Base-by-base conservation (phyloP, 73 alveolate species). In the Paramecium octaurelia region DNA sequence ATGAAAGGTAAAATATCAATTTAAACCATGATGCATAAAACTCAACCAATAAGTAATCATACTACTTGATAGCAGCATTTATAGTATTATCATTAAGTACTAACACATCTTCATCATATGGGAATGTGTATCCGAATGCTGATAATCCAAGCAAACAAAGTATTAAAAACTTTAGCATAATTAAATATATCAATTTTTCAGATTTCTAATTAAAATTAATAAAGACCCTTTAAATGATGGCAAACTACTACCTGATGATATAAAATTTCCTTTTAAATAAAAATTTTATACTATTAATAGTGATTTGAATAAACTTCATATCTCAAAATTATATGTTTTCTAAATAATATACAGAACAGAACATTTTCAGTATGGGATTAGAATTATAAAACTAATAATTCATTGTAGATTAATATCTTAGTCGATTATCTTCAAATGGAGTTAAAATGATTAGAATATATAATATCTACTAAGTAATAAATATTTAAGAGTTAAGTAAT, bases 51-150 rank as follows among this genome's bases (percentile, higher is more conserved):
- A 80, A 31, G 57, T 44, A 80, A 80, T 80, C 91, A 80, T 11
- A 80, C 38, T 43, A 38, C 50, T 80, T 80, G 34, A 80, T 46
- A 21, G 91, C 91, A 23, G 91, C 91, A 80, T 80, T 80, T 43
- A 80, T 43, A 46, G 21, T 80, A 48, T 43, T 48, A 46, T 80
- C 91, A 80, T 80, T 80, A 38, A 80, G 75, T 80, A 80, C 91
- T 11, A 80, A 23, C 31, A 80, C 91, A 80, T 80, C 91, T 44
- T 76, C 91, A 80, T 80, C 91, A 80, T 80, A 80, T 10, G 54
- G 23, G 24, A 80, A 80, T 48, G 31, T 75, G 5, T 35, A 35
- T 38, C 88, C 60, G 38, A 34, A 75, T 75, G 59, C 59, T 29
- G 38, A 29, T 20, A 64, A 11, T 35, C 88, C 88, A 35, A 75